Conservation (phyloP, 345 rosid genomes). For the Odontarrhena argentea region DNA sequence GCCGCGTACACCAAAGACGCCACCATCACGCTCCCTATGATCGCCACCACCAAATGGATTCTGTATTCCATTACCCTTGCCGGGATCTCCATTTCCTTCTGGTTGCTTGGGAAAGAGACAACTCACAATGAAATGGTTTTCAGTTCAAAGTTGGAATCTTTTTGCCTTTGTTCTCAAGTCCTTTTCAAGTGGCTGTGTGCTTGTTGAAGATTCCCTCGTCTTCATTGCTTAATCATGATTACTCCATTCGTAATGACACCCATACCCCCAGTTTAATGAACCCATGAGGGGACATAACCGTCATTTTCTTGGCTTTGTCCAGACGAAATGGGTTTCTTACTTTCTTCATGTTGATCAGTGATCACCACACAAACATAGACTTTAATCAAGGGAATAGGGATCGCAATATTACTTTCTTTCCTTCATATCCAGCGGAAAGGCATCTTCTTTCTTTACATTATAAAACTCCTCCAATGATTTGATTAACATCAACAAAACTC, state of each 20-base stretch:
- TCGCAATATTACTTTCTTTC: conserved; percentile 37
- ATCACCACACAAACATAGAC: conserved; percentile 36
- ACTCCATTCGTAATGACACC: conserved; percentile 21
- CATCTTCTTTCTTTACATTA: conserved; percentile 32
- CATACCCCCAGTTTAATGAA: conserved; percentile 19
- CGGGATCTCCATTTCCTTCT: conserved; percentile 51
- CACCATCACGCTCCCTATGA: conserved; percentile 39
- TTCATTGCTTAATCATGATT: conserved; percentile 30
- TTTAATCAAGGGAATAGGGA: conserved; percentile 24
- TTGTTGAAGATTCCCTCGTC: conserved; percentile 37
- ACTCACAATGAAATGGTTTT: conserved; percentile 27
- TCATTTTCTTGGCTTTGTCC: conserved; percentile 33
- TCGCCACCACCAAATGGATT: conserved; percentile 48
- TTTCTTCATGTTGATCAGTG: conserved; percentile 35
- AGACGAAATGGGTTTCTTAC: conserved; percentile 28
- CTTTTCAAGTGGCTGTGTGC: conserved; percentile 37
- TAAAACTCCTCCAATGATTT: conserved; percentile 14
- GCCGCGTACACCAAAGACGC: conserved; percentile 52
- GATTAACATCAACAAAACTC: not conserved
- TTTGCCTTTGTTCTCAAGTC: conserved; percentile 36
- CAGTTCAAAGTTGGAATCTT: conserved; percentile 8
- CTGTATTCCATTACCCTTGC: conserved; percentile 59
- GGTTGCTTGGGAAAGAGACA: conserved; percentile 3
- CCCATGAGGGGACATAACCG: conserved; percentile 27
- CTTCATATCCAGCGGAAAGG: conserved; percentile 37